Evolutionary conservation across 306 rosid genomes (phyloP), one percentile per base, ranked within the genome.

Genomic region (Casuarina equisetifolia): DNA sequence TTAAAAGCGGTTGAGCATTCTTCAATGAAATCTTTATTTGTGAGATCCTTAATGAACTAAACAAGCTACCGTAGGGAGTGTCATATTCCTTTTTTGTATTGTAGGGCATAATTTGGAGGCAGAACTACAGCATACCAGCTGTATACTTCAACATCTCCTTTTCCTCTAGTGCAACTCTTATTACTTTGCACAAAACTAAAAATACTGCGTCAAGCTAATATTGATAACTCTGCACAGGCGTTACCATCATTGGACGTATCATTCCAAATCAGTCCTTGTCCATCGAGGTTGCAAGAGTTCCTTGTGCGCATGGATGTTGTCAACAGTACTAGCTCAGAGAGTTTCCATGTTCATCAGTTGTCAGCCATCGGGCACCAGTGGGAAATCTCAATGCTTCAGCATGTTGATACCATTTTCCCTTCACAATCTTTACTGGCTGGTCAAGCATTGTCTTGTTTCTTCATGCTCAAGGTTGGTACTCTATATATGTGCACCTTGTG

Each of bases 401-500:
- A 92, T 64, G 91, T 89, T 70, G 92, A 91, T 78, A 69, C 86
- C 40, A 72, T 87, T 73, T 91, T 89, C 79, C 98, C 96, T 87
- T 84, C 91, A 16, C 87, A 87, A 76, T 86, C 90, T 42, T 77
- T 96, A 79, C 74, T 82, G 89, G 88, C 96, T 69, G 95, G 89
- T 81, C 99, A 96, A 84, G 89, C 96, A 74, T 82, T 96, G 79
- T 92, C 99, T 45, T 89, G 97, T 83, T 96, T 92, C 85, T 92
- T 92, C 85, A 82, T 79, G 68, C 90, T 96, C 59, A 89, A 92
- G 99, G 99, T 95, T 80, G 46, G 79, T 82, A 69, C 74, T 4
- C 78, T 74, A 53, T 61, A 74, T 76, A 53, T 61, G 72, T 74
- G 67, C 50, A 80, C 59, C 72, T 80, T 80, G 39, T 19, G 71